Base-by-base conservation (phyloP, 1,284 basidiomycete species). In the Heterobasidion occidentale region DNA sequence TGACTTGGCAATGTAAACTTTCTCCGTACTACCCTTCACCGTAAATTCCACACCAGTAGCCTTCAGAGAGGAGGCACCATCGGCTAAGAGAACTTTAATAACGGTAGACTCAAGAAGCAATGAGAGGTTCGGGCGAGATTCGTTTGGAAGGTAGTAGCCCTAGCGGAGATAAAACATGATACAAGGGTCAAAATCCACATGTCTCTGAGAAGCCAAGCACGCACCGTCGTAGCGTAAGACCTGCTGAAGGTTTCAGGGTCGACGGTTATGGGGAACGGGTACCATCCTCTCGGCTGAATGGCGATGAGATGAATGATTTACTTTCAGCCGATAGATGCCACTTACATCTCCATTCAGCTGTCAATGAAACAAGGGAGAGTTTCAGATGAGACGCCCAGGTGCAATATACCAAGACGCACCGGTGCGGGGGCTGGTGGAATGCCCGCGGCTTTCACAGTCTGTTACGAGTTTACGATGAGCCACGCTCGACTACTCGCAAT, bases 301-400 rank as follows among this genome's bases (percentile, higher is more conserved):
- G 3, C 27, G 27, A 27, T 27, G 3, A 27, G 27, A 27, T 27
- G 27, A 6, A 27, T 27, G 1, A 27, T 27, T 27, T 27, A 5
- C 27, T 4, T 5, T 5, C 27, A 27, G 27, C 27, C 27, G 27
- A 27, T 27, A 27, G 27, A 27, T 27, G 27, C 5, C 27, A 27
- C 52, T 9, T 20, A 54, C 52, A 36, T 54, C 52, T 14, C 52
- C 52, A 17, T 42, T 42, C 15, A 46, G 45, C 52, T 54, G 27
- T 27, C 27, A 27, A 27, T 27, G 27, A 5, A 6, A 27, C 27
- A 27, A 27, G 5, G 27, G 27, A 27, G 27, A 4, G 27, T 27
- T 27, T 27, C 27, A 27, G 27, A 27, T 27, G 27, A 27, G 27
- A 27, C 27, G 27, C 27, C 27, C 27, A 27, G 27, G 27, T 27